Base-by-base conservation (phyloP, 495 filamentous ascomycete species). In the Penicillium turbatum region DNA sequence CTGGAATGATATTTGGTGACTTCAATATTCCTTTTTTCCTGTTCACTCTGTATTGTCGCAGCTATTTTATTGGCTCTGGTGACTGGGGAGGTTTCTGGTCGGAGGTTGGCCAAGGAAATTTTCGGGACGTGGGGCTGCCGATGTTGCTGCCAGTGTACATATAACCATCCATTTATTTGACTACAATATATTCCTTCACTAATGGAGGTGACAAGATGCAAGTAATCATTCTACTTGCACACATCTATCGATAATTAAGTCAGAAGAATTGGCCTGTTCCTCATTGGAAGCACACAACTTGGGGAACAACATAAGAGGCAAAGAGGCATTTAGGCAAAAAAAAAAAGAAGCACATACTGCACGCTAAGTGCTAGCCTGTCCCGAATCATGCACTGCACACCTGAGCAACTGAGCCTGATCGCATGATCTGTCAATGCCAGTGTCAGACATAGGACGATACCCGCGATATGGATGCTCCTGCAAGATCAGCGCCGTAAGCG, bases 121-220 rank as follows among this genome's bases (percentile, higher is more conserved):
- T 42, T 42, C 38, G 38, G 38, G 38, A 40, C 39, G 39, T 42
- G 39, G 39, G 39, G 39, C n/a, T n/a, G n/a, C 39, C 17, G 36
- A 38, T 17, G 36, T 3, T 38, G 36, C 12, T 35, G 11, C 32
- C 32, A 24, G 21, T 24, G 21, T 24, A 24, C n/a, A n/a, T n/a
- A n/a, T n/a, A n/a, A n/a, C n/a, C n/a, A n/a, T n/a, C n/a, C n/a
- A n/a, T n/a, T n/a, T n/a, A n/a, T n/a, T n/a, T n/a, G n/a, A n/a
- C n/a, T n/a, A n/a, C n/a, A n/a, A n/a, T n/a, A n/a, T n/a, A n/a
- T n/a, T n/a, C n/a, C n/a, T n/a, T n/a, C n/a, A n/a, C n/a, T n/a
- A n/a, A n/a, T n/a, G n/a, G n/a, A n/a, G n/a, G n/a, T n/a, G n/a
- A n/a, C n/a, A n/a, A n/a, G n/a, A n/a, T n/a, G n/a, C n/a, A n/a